Evolutionary conservation across 2,329 filamentous ascomycete genomes (phyloP).

Genomic region (Byssoonygena ceratinophila): DNA sequence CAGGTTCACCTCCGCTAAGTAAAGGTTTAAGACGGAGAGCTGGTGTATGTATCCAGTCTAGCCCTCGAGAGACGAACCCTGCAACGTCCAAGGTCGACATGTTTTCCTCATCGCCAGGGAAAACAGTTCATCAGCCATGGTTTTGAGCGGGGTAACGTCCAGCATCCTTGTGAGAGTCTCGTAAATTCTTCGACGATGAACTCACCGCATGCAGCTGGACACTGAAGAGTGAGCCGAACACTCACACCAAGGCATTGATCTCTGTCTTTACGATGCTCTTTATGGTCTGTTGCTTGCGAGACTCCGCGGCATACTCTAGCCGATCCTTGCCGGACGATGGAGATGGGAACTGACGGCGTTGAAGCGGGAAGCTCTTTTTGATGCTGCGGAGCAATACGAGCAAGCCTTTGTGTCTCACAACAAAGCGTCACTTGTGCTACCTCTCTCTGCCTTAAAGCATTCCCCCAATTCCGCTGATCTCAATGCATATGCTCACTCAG

Average conservation of each 20-base stretch:
- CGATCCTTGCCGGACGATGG: neutral
- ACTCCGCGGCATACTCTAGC: neutral
- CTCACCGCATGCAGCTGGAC: too few species aligned
- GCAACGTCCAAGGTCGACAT: neutral
- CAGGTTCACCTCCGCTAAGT: too few species aligned
- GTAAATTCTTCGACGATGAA: neutral
- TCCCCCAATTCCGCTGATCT: too few species aligned
- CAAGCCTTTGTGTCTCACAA: neutral
- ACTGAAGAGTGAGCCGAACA: too few species aligned
- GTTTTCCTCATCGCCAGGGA: neutral
- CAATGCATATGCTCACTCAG: neutral
- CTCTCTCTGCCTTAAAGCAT: too few species aligned
- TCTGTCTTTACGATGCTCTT: neutral
- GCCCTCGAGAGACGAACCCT: neutral
- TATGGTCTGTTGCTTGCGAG: neutral
- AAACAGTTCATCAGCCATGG: too few species aligned
- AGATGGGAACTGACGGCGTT: neutral
- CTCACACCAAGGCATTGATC: too few species aligned
- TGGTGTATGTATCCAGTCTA: too few species aligned
- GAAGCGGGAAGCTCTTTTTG: neutral
- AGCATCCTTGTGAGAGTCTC: neutral
- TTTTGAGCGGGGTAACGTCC: neutral
- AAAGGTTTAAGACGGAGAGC: too few species aligned
- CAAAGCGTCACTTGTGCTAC: neutral
- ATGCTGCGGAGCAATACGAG: neutral